These are phyloP conservation scores for Nicotiana noctiflora DNA, from an alignment of 257 asterid genomes.

Conservation along the genomic window DNA sequence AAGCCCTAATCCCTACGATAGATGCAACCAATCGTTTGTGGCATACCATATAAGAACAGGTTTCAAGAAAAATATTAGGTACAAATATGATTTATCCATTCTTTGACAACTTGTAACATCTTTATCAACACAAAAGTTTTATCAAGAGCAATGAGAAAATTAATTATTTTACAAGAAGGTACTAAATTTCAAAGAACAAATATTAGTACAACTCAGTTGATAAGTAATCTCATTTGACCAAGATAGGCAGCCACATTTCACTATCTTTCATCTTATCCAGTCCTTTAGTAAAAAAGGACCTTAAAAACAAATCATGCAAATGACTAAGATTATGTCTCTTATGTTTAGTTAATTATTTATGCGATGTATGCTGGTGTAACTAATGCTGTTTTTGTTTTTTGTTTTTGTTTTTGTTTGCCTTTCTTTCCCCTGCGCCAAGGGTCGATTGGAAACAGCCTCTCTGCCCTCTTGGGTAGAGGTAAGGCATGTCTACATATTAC, in stretches of 20 bases:
- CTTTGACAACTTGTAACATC: not conserved
- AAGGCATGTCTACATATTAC: too few relatives aligned
- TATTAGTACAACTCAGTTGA: not conserved
- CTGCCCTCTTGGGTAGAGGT: too few relatives aligned
- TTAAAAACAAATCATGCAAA: not conserved
- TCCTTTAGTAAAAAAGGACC: not conserved
- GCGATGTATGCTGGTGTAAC: too few relatives aligned
- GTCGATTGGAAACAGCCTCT: too few relatives aligned
- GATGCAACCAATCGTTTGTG: not conserved
- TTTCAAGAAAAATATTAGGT: not conserved
- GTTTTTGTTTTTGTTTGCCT: too few relatives aligned
- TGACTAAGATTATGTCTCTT: not conserved
- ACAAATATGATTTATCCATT: not conserved
- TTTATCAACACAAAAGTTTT: not conserved
- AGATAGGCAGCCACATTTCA: not conserved
- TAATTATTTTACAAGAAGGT: not conserved
- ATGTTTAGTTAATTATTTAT: too few relatives aligned
- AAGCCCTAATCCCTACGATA: slow-evolving; percentile 69
- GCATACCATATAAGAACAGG: not conserved
- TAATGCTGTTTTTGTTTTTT: too few relatives aligned
- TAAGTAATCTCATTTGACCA: not conserved
- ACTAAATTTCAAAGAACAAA: not conserved
- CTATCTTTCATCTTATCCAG: not conserved
- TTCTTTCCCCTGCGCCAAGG: too few relatives aligned
- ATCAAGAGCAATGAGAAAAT: not conserved